Conservation (phyloP, 139 green algal species). For the Micractinium conductrix region DNA sequence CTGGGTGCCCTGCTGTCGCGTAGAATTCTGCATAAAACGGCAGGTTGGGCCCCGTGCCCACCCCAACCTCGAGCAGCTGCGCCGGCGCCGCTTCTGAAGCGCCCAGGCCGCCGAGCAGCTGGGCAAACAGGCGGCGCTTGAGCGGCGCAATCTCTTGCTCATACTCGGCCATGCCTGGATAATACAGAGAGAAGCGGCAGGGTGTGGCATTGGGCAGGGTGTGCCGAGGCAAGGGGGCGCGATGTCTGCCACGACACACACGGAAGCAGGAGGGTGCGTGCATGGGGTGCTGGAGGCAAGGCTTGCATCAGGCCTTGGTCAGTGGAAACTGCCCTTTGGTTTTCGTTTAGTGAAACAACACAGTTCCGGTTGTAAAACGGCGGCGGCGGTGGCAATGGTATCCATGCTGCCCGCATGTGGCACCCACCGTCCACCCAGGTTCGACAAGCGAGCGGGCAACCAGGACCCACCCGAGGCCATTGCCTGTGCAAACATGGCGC, state of each 20-base stretch:
- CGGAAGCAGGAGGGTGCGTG: neutral
- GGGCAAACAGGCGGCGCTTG: conserved; percentile 17
- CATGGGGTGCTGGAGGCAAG: neutral
- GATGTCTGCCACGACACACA: no score
- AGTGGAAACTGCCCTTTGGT: neutral
- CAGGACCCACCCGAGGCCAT: conserved; percentile 18
- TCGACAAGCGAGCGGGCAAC: no score
- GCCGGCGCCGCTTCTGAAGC: neutral
- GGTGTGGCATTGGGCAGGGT: neutral
- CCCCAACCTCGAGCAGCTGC: conserved; percentile 65
- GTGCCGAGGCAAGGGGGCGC: no score
- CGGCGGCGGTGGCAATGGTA: neutral
- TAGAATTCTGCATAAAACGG: neutral
- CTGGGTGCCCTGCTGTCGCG: neutral
- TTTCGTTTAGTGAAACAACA: neutral
- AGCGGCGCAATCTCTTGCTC: neutral
- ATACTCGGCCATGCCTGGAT: conserved; percentile 17
- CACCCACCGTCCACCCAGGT: no score
- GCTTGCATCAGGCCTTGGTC: no score
- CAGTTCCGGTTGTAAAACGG: neutral
- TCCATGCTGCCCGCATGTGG: no score
- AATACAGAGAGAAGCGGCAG: neutral
- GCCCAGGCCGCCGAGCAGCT: conserved; percentile 19
- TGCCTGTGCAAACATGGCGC: neutral
- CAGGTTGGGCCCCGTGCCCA: conserved; percentile 56